Conservation (phyloP, 2,329 filamentous ascomycete genomes). For the Fusarium buxicola region DNA sequence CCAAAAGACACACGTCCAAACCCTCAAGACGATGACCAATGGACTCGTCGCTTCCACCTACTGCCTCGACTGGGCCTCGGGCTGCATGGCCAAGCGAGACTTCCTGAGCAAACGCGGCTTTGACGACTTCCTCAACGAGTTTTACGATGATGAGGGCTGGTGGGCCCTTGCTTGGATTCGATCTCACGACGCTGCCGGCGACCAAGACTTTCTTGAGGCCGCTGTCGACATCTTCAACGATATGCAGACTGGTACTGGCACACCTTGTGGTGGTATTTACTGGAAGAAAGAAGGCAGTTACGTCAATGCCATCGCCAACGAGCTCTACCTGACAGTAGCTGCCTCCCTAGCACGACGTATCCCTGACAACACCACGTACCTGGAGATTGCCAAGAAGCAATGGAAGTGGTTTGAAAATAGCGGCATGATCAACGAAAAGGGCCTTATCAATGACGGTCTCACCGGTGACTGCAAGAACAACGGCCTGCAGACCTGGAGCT, state of each 20-base stretch:
- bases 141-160: conserved; percentile 73
- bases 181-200: conserved; percentile 65
- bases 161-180: conserved; percentile 71
- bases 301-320: conserved; percentile 69
- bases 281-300: conserved; percentile 65
- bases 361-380: conserved; percentile 54
- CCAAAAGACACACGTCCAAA: conserved; percentile 54
- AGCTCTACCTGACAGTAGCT: conserved; percentile 66
- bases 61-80: conserved; percentile 45
- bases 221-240: conserved; percentile 67
- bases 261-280: conserved; percentile 65
- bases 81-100: conserved; percentile 50
- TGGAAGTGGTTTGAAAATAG: conserved; percentile 65
- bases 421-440: conserved; percentile 64
- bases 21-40: conserved; percentile 53
- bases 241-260: conserved; percentile 61
- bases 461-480: conserved; percentile 63
- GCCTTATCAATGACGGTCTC: conserved; percentile 67
- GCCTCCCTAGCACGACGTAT: conserved; percentile 65
- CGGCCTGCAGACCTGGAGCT: conserved; percentile 61
- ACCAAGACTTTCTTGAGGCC: conserved; percentile 64
- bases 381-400: conserved; percentile 60
- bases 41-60: conserved; percentile 56
- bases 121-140: conserved; percentile 62
- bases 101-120: conserved; percentile 51